Evolutionary conservation across 1,139 yeast species (phyloP).

Genomic region (Debaryomycetaceae sp.): DNA sequence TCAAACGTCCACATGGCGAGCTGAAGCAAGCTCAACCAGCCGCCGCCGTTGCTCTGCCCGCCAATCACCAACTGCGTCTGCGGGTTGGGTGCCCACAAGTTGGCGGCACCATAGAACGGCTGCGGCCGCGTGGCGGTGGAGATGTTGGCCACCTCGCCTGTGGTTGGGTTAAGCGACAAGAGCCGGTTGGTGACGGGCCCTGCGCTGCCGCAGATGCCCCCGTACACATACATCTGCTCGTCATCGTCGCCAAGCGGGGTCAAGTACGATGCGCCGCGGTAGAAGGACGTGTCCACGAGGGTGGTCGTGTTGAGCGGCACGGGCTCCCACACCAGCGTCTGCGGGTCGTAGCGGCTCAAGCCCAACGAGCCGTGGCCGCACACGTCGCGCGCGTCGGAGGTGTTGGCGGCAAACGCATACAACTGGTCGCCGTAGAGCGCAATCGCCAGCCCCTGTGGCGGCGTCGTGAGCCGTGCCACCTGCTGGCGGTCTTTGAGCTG

Average conservation of each 20-base stretch:
- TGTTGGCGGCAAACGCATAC: conserved; percentile 22
- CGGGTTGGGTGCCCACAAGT: conserved; percentile 36
- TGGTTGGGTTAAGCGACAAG: conserved; percentile 28
- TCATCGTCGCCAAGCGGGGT: conserved; percentile 22
- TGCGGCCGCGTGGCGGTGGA: conserved; percentile 42
- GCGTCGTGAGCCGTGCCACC: conserved; percentile 20
- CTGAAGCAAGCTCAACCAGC: conserved; percentile 46
- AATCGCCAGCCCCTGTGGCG: conserved; percentile 31
- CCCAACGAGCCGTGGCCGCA: conserved; percentile 5
- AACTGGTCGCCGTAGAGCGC: conserved; percentile 27
- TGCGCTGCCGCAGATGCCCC: conserved; percentile 26
- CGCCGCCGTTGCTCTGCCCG: conserved; percentile 29
- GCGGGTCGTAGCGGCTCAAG: conserved; percentile 1
- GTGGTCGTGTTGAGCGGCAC: conserved; percentile 7
- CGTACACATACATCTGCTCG: conserved; percentile 30
- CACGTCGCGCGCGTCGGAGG: background rate
- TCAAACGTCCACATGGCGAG: conserved; percentile 43
- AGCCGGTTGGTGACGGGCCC: conserved; percentile 25
- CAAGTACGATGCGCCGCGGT: conserved; percentile 27
- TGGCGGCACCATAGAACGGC: conserved; percentile 39
- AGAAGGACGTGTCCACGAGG: conserved; percentile 25
- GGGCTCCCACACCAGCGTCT: conserved; percentile 7
- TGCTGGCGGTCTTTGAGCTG: conserved; percentile 18
- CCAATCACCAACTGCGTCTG: conserved; percentile 38
- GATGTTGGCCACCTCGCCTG: conserved; percentile 27